Base-by-base conservation (phyloP, 192 early-diverging fungal genomes). In the Entrophospora sp. region DNA sequence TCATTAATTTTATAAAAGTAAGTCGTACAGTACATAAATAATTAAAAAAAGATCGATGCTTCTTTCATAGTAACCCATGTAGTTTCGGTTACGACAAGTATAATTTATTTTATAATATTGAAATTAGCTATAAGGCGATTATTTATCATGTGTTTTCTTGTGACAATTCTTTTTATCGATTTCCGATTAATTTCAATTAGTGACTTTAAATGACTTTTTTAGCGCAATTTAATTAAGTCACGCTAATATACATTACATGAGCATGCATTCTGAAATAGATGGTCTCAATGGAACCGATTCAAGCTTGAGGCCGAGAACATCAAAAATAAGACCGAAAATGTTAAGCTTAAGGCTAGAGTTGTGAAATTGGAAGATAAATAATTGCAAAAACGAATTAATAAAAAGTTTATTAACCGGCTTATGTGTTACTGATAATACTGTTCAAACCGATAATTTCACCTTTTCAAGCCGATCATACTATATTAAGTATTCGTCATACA, bases 91-190 rank as follows among this genome's bases (percentile, higher is more conserved):
- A 51, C 48, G 48, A 51, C 18, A 51, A 51, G 48, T 51, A 51
- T 51, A 51, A 51, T 51, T 51, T 51, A 51, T 51, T 51, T 51
- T 51, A 51, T 51, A 51, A 51, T 51, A 51, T 51, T 51, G 48
- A 51, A 51, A 51, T 51, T 51, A 51, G 48, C 48, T 25, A 51
- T 51, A 51, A 51, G 48, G 48, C 48, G 48, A 51, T 51, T 51
- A 51, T 51, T 51, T 51, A 51, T 51, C 48, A 51, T 51, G 18
- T 51, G 48, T 20, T 51, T 51, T 51, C 48, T 51, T 51, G 48
- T 51, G 48, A 51, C 48, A 51, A 51, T 51, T 51, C 48, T 51
- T 51, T 51, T 51, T 51, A 51, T 51, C 48, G 24, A 51, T 51
- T 51, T 51, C 48, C 48, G 48, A 51, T 51, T 51, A 51, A 51